Evolutionary conservation across 1,139 yeast species (phyloP).

Genomic region (Taiozyma onychis): DNA sequence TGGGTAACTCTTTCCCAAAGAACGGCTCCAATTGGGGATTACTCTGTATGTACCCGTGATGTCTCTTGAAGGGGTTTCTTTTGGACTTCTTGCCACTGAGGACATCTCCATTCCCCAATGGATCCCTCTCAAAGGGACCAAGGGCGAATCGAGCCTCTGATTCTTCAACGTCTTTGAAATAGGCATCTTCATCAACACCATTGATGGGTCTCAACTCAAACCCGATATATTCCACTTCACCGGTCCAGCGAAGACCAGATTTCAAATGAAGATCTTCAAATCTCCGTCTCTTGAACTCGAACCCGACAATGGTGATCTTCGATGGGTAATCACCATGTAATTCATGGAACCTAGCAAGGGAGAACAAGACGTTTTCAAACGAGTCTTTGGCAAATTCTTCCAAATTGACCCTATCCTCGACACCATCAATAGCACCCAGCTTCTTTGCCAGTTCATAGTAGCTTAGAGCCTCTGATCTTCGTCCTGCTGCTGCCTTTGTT

Average conservation of each 20-base stretch:
- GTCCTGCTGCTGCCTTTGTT: slow-evolving; percentile 50
- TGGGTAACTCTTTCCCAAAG: slow-evolving; percentile 6
- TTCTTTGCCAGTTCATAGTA: slow-evolving; percentile 33
- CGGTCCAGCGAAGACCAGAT: slow-evolving; percentile 38
- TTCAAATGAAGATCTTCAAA: slow-evolving; percentile 51
- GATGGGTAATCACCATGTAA: slow-evolving; percentile 43
- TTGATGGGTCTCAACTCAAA: slow-evolving; percentile 58
- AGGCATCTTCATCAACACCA: slow-evolving; percentile 19
- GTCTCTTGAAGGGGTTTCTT: slow-evolving; percentile 58
- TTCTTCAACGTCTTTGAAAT: slow-evolving; percentile 36
- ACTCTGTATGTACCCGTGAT: slow-evolving; percentile 36
- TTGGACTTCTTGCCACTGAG: slow-evolving; percentile 34
- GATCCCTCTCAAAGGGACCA: slow-evolving; percentile 49
- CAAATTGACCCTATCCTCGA: slow-evolving; percentile 20
- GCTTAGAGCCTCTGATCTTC: slow-evolving; percentile 55
- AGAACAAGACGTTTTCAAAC: slow-evolving; percentile 68
- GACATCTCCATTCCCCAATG: slow-evolving; percentile 48
- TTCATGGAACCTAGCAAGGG: slow-evolving; percentile 53
- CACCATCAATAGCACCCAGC: slow-evolving; percentile 13
- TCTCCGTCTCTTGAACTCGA: slow-evolving; percentile 62
- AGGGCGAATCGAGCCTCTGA: slow-evolving; percentile 55
- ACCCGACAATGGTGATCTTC: slow-evolving; percentile 56
- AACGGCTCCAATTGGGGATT: slow-evolving; percentile 19
- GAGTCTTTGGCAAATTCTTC: slow-evolving; percentile 82
- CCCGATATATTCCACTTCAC: slow-evolving; percentile 46